Evolutionary conservation across 495 filamentous ascomycete genomes (phyloP), one percentile per base, ranked within the genome.

Genomic region (Cercophora newfieldiana): DNA sequence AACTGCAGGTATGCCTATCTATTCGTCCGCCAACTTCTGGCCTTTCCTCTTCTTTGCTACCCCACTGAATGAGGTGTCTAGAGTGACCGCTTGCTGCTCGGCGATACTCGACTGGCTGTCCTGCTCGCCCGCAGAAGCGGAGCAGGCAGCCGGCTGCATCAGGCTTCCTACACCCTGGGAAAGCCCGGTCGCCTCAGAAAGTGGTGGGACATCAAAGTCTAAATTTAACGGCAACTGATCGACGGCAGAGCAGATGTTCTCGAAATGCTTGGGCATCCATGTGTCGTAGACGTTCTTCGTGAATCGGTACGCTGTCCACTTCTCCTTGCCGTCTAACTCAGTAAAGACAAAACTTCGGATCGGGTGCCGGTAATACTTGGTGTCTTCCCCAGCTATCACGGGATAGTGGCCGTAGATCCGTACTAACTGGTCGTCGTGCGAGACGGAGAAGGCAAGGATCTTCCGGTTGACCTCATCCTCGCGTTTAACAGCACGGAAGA

Each of bases 161-260:
- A 64, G 28, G 53, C 29, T 63, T 14, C 61, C 61, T 26, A 64
- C 54, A 64, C 56, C 61, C 50, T 64, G 61, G 61, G 61, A 64
- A 64, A 64, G 61, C 48, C 61, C 31, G 49, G 49, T 55, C 50
- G 61, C 61, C 26, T 64, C 48, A 26, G 61, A 55, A 64, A 66
- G 58, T 49, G 64, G 48, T 31, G 64, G 64, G 48, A 66, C 64
- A 54, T 59, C 56, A 55, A 66, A 66, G 57, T 66, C 80, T 21
- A 54, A 54, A 54, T 54, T 24, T 7, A 24, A 69, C 54, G 76
- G 78, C 62, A 82, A 68, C n/a, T 77, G 56, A 69, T 80, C 71
- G 54, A 83, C 75, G 66, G 71, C 79, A 14, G 77, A 80, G 66
- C 76, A 75, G 66, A 81, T 73, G 33, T 68, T 75, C 59, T 80